Percentiles rank a stretch among this genome's conserved stretches.
Evolutionary conservation across 768 basidiomycete species (phyloP).

Genomic region (Termitomyces sp.): DNA sequence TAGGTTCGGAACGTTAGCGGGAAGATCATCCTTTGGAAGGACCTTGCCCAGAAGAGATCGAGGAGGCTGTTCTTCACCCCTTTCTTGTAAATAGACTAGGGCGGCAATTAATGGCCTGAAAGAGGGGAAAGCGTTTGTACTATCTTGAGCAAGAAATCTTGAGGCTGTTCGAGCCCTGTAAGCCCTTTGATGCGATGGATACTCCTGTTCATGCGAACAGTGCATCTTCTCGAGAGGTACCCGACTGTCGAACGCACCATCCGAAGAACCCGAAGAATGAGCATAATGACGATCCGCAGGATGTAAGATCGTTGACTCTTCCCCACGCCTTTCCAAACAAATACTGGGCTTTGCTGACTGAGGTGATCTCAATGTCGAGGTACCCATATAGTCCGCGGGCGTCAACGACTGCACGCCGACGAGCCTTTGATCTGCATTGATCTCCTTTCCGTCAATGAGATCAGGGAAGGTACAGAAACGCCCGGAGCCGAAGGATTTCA

Average conservation of each 20-base stretch:
- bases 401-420: background rate
- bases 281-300: background rate
- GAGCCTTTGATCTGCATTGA: background rate
- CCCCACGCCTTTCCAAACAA: background rate
- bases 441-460: background rate
- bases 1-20: slow-evolving; percentile 6
- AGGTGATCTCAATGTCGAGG: background rate
- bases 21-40: background rate
- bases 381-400: background rate
- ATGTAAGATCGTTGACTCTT: background rate
- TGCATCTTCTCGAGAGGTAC: background rate
- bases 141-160: background rate
- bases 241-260: background rate
- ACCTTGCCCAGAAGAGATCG: slow-evolving; percentile 7
- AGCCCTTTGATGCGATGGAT: background rate
- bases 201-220: background rate
- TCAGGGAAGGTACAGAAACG: background rate
- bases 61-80: slow-evolving; percentile 2
- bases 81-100: background rate
- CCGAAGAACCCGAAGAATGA: background rate
- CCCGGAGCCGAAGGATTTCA: background rate
- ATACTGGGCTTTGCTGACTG: background rate
- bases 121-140: background rate
- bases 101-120: background rate
- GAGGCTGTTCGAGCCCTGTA: background rate